Conservation (phyloP, 2,329 filamentous ascomycete species). For the Xylariaceae sp. region DNA sequence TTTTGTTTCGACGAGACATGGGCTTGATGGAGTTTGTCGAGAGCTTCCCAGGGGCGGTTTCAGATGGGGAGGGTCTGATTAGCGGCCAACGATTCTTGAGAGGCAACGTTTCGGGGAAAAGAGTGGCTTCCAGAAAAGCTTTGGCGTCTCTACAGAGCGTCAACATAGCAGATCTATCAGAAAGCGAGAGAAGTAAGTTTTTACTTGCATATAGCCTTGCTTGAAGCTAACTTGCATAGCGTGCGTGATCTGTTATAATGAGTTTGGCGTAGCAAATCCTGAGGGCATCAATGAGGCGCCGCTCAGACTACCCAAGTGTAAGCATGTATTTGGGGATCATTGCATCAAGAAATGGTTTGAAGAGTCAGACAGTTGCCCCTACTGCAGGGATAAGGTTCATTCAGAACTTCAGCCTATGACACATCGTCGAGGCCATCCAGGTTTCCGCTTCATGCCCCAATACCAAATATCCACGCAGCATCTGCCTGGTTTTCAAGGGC, state of each 20-base stretch:
- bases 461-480: conserved; percentile 34
- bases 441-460: conserved; percentile 38
- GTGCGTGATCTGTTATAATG: conserved; percentile 71
- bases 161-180: conserved; percentile 51
- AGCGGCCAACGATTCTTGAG: conserved; percentile 55
- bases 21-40: conserved; percentile 25
- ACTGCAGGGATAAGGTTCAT: conserved; percentile 67
- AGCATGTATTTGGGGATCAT: conserved; percentile 68
- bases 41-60: conserved; percentile 3
- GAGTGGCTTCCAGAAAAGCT: conserved; percentile 56
- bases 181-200: conserved; percentile 56
- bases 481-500: conserved; percentile 14
- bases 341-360: conserved; percentile 72
- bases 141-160: conserved; percentile 56
- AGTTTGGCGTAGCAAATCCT: conserved; percentile 62
- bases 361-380: conserved; percentile 68
- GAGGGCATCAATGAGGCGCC: conserved; percentile 65
- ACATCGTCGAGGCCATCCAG: conserved; percentile 9
- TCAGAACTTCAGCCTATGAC: conserved; percentile 49
- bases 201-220: background rate
- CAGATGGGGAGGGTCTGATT: conserved; percentile 42
- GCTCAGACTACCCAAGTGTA: conserved; percentile 65
- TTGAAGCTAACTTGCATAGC: conserved; percentile 47
- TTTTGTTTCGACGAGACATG: conserved; percentile 15
- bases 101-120: conserved; percentile 51